Evolutionary conservation across 345 rosid species (phyloP).

Genomic region (Salix udensis): DNA sequence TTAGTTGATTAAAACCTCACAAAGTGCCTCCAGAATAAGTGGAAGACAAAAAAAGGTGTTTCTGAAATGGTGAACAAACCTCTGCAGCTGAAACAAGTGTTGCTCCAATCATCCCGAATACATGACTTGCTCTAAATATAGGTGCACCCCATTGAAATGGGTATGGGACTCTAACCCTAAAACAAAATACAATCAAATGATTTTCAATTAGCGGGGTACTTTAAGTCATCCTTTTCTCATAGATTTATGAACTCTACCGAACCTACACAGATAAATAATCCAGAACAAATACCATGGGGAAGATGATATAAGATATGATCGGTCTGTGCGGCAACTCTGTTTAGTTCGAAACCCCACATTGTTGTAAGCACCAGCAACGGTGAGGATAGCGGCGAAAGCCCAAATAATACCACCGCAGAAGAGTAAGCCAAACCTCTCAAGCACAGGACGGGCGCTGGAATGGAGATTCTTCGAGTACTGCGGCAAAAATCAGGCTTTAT

Average conservation of each 20-base stretch:
- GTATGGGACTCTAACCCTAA: constrained; percentile 82
- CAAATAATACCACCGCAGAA: constrained; percentile 72
- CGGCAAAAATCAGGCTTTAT: constrained; percentile 18
- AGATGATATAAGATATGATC: constrained; percentile 62
- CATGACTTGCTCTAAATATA: constrained; percentile 86
- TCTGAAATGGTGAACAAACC: constrained; percentile 36
- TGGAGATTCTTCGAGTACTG: constrained; percentile 63
- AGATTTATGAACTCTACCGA: not conserved
- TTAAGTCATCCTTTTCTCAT: not conserved
- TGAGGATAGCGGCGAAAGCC: constrained; percentile 92
- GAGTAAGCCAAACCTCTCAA: constrained; percentile 87
- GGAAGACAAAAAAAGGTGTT: not conserved
- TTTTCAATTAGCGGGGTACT: not conserved
- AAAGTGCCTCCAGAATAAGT: not conserved
- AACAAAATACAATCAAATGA: constrained; percentile 8
- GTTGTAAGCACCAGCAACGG: constrained; percentile 91
- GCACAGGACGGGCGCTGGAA: constrained; percentile 24
- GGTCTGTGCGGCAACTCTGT: constrained; percentile 76
- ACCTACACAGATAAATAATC: constrained; percentile 5
- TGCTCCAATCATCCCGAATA: constrained; percentile 93
- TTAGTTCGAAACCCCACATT: constrained; percentile 53
- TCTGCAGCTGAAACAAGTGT: constrained; percentile 89
- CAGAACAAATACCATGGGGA: constrained; percentile 67
- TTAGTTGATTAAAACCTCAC: not conserved
- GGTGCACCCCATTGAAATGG: constrained; percentile 99